These are phyloP conservation scores for Vigna unguiculata DNA, from an alignment of 306 rosid genomes.

Conservation along the genomic window DNA sequence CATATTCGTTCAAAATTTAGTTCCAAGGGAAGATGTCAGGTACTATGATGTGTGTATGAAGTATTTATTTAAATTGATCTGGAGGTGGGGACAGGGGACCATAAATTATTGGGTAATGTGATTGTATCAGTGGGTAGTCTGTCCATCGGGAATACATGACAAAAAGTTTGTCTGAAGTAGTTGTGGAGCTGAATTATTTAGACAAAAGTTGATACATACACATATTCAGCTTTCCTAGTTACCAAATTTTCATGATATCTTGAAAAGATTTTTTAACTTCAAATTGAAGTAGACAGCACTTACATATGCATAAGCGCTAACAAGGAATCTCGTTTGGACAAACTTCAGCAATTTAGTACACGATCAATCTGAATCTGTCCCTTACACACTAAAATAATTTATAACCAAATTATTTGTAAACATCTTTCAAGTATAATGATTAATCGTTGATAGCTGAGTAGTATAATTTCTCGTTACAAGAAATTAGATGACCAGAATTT, in stretches of 20 bases:
- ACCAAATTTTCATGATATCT: background rate
- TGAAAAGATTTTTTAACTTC: too few species aligned
- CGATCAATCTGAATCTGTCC: too few species aligned
- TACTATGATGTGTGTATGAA: slow-evolving; percentile 37
- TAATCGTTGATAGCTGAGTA: background rate
- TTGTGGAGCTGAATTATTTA: background rate
- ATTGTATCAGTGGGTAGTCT: too few species aligned
- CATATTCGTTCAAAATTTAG: slow-evolving; percentile 44
- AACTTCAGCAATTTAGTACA: background rate
- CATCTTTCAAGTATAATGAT: background rate
- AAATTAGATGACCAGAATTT: background rate
- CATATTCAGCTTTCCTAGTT: background rate
- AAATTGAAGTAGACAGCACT: background rate
- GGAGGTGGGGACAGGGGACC: background rate
- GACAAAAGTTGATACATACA: background rate
- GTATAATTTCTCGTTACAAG: background rate
- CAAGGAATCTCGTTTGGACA: background rate
- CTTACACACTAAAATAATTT: background rate
- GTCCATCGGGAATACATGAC: background rate
- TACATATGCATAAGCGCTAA: background rate
- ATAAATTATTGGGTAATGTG: background rate
- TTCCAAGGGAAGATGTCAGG: slow-evolving; percentile 64
- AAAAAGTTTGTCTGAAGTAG: background rate
- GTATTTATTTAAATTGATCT: slow-evolving; percentile 27
- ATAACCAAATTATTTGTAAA: background rate